phyloP scores from a whole-genome alignment of 2,329 filamentous ascomycete species.

The Clathrospora elynae region DNA sequence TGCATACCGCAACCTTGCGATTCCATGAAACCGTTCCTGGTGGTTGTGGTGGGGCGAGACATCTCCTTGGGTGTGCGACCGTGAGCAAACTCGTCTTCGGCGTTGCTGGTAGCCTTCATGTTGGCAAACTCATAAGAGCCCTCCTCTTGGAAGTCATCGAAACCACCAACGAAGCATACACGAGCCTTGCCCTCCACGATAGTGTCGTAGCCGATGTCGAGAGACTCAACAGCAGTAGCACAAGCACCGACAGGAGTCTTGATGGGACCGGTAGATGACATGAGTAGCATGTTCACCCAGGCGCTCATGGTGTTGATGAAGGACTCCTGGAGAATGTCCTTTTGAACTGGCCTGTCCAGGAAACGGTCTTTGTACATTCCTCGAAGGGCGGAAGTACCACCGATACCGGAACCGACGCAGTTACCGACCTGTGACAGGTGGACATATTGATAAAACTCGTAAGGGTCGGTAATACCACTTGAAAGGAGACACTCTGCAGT shows the following conservation, averaged over 20 bases:
- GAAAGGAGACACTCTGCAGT: constrained; percentile 90
- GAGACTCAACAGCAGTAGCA: constrained; percentile 93
- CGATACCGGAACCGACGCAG: constrained; percentile 97
- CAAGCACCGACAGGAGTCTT: constrained; percentile 98
- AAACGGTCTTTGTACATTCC: constrained; percentile 99
- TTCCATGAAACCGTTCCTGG: constrained; percentile 98
- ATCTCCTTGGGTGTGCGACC: constrained; percentile 95
- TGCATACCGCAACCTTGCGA: constrained; percentile 98
- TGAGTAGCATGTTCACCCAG: constrained; percentile 98
- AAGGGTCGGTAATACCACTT: constrained; percentile 95
- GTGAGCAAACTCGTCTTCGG: constrained; percentile 92
- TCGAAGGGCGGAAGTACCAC: constrained; percentile 86
- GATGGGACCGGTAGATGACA: constrained; percentile 97
- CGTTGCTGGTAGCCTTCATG: constrained; percentile 99
- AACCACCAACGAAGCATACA: constrained; percentile 96
- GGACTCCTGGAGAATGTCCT: constrained; percentile 97
- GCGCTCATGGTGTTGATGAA: constrained; percentile 99
- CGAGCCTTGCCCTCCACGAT: constrained; percentile 98
- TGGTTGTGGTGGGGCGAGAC: constrained; percentile 96
- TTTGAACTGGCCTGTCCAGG: constrained; percentile 96
- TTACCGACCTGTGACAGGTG: constrained; percentile 98
- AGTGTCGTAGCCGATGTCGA: constrained; percentile 97
- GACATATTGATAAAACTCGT: constrained; percentile 99
- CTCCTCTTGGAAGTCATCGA: constrained; percentile 99
- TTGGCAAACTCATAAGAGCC: constrained; percentile 99